Evolutionary conservation across 495 filamentous ascomycete species (phyloP).

Genomic region (Aspergillus ellipticus): DNA sequence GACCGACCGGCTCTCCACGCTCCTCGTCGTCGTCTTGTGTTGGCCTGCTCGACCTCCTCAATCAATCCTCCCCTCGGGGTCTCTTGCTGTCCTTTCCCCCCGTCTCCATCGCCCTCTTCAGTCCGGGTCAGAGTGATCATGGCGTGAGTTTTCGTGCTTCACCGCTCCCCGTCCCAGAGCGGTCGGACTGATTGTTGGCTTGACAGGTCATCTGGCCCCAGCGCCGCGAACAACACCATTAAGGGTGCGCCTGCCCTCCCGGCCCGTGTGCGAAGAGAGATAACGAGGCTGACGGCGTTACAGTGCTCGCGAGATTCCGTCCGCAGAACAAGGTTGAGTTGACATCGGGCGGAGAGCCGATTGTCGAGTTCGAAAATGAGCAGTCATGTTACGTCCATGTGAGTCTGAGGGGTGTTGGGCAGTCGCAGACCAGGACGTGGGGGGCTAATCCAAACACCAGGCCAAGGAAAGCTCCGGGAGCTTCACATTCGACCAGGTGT

Average conservation of each 20-base stretch:
- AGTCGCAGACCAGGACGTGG: neutral
- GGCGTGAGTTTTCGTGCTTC: slow-evolving; percentile 40
- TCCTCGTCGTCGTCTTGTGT: slow-evolving; percentile 7
- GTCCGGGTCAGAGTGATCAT: slow-evolving; percentile 31
- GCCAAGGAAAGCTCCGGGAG: slow-evolving; percentile 76
- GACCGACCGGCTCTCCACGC: slow-evolving; percentile 9
- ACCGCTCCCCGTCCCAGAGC: slow-evolving; percentile 10
- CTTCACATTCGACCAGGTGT: slow-evolving; percentile 97
- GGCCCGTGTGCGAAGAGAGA: neutral
- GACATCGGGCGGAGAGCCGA: slow-evolving; percentile 81
- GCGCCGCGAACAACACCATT: slow-evolving; percentile 60
- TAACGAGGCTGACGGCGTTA: slow-evolving; percentile 1
- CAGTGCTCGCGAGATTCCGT: slow-evolving; percentile 93
- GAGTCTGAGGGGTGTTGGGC: slow-evolving; percentile 29
- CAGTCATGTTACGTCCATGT: slow-evolving; percentile 88
- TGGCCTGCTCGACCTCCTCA: slow-evolving; percentile 11
- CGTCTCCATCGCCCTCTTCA: neutral
- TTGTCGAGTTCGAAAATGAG: slow-evolving; percentile 81
- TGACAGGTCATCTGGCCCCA: slow-evolving; percentile 38
- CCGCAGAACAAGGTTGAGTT: slow-evolving; percentile 94
- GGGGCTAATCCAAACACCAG: slow-evolving; percentile 42
- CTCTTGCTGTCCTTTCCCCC: slow-evolving; percentile 9
- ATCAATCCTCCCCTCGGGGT: slow-evolving; percentile 28
- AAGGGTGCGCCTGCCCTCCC: slow-evolving; percentile 54
- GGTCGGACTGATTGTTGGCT: slow-evolving; percentile 18